Evolutionary conservation across 2,329 filamentous ascomycete genomes (phyloP).

Genomic region (Dothistroma pini): DNA sequence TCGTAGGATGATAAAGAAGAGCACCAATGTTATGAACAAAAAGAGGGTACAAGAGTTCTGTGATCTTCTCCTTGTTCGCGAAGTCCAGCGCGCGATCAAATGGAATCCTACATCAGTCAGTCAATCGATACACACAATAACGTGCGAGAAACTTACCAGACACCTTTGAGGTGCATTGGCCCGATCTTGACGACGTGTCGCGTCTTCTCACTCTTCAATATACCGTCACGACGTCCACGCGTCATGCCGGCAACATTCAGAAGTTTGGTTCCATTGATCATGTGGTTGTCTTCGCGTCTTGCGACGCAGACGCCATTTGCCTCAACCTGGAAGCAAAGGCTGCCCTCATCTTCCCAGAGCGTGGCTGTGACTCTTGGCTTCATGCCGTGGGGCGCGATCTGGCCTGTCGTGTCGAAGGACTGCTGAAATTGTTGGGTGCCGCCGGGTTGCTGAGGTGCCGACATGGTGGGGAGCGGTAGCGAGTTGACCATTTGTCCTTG

Average conservation of each 20-base stretch:
- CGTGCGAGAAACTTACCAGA: constrained; percentile 63
- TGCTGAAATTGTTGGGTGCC: constrained; percentile 25
- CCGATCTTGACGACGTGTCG: constrained; percentile 98
- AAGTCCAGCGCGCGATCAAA: constrained; percentile 98
- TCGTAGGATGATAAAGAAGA: constrained; percentile 88
- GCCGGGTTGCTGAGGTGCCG: constrained; percentile 21
- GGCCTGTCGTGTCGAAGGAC: constrained; percentile 81
- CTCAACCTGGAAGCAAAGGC: constrained; percentile 95
- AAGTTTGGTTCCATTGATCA: constrained; percentile 98
- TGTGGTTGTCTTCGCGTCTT: constrained; percentile 93
- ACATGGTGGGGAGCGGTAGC: constrained; percentile 52
- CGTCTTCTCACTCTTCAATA: constrained; percentile 95
- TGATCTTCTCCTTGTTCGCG: constrained; percentile 99
- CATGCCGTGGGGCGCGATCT: constrained; percentile 87
- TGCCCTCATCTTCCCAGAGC: constrained; percentile 97
- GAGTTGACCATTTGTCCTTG: constrained; percentile 64
- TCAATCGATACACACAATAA: background rate
- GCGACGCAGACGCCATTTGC: constrained; percentile 95
- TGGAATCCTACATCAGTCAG: constrained; percentile 67
- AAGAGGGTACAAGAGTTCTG: constrained; percentile 86
- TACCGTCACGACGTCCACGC: constrained; percentile 87
- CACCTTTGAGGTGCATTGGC: constrained; percentile 97
- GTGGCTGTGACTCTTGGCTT: constrained; percentile 96
- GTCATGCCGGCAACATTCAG: constrained; percentile 99
- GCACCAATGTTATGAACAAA: constrained; percentile 98